A percentile compares a stretch with the other conserved stretches of the same genome.
These are phyloP conservation scores for Kwoniella botswanensis DNA, from an alignment of 768 basidiomycete species.

Conservation along the genomic window DNA sequence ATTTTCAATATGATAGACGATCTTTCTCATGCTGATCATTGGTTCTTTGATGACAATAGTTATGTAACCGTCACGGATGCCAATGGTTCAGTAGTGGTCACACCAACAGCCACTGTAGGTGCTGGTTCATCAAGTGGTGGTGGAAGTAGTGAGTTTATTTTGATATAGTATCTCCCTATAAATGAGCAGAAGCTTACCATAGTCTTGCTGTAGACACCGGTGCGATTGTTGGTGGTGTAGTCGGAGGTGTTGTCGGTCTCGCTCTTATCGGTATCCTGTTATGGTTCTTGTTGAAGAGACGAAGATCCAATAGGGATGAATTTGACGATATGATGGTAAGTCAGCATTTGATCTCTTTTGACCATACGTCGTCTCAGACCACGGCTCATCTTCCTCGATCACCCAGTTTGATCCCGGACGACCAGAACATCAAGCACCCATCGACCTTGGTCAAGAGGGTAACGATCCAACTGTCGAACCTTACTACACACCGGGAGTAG, in stretches of 20 bases:
- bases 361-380: neutral
- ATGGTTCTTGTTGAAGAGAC: conserved; percentile 39
- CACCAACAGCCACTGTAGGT: conserved; percentile 11
- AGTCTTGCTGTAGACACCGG: conserved; percentile 22
- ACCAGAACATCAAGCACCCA: conserved; percentile 47
- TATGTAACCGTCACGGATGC: conserved; percentile 23
- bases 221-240: conserved; percentile 49
- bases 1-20: neutral
- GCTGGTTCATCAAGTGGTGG: conserved; percentile 1
- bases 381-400: neutral
- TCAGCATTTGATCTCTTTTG: neutral
- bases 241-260: conserved; percentile 45
- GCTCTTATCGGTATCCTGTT: conserved; percentile 34
- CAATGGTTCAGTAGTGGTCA: conserved; percentile 12
- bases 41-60: neutral
- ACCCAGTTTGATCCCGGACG: conserved; percentile 54
- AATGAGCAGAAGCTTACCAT: neutral
- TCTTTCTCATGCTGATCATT: neutral
- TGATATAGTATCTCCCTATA: neutral
- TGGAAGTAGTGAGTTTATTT: conserved; percentile 12
- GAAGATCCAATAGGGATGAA: conserved; percentile 44
- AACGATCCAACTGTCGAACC: conserved; percentile 45
- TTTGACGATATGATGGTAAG: conserved; percentile 58
- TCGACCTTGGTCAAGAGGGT: conserved; percentile 49
- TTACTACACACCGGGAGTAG: conserved; percentile 52